A percentile compares a stretch with the other conserved stretches of the same genome.
These are phyloP conservation scores for Tetracentron sinense DNA, from an alignment of 164 flowering plant genomes.

Conservation along the genomic window DNA sequence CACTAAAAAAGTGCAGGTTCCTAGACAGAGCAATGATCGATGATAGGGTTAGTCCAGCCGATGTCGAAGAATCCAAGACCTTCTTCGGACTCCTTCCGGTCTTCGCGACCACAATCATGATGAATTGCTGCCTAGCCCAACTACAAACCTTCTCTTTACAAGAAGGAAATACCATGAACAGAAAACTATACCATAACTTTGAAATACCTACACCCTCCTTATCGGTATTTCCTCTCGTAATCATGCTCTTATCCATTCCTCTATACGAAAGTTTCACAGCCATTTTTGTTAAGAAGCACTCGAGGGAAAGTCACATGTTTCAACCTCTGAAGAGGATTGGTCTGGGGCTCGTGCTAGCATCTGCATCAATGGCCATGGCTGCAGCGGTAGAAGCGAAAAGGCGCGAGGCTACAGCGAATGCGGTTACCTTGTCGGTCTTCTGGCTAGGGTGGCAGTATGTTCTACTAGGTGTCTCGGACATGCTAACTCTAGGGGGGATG, in stretches of 20 bases:
- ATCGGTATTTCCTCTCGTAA: conserved; percentile 16
- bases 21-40: too few species aligned
- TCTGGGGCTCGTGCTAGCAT: conserved; percentile 20
- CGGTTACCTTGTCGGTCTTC: background rate
- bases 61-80: conserved; percentile 32
- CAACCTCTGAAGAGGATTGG: conserved; percentile 27
- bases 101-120: conserved; percentile 24
- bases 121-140: conserved; percentile 36
- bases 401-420: background rate
- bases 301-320: conserved; percentile 14
- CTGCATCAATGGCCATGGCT: conserved; percentile 29
- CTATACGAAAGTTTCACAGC: conserved; percentile 21
- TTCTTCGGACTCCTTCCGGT: conserved; percentile 25
- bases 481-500: conserved; percentile 17
- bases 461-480: background rate
- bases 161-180: conserved; percentile 30
- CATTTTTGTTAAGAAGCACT: conserved; percentile 10
- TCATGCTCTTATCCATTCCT: conserved; percentile 23
- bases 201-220: conserved; percentile 29
- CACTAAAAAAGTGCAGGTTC: too few species aligned
- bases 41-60: conserved; percentile 1
- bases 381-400: conserved; percentile 27
- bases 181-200: conserved; percentile 14
- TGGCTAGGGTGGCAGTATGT: background rate
- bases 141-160: conserved; percentile 28